Conservation (phyloP, 495 filamentous ascomycete genomes). For the Penicillium crystallinum region DNA sequence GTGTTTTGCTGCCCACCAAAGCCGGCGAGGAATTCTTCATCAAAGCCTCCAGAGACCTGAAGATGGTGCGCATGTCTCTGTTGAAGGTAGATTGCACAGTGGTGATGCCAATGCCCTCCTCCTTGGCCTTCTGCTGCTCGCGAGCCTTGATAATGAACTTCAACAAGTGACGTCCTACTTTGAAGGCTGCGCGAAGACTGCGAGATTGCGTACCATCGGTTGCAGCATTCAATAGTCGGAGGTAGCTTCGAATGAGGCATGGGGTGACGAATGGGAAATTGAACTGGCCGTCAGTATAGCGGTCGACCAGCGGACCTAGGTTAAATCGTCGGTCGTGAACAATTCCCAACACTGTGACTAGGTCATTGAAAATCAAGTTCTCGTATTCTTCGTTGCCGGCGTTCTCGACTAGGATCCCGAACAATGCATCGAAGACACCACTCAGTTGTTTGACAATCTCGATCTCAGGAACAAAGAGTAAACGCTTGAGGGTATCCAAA, state of each 20-base stretch:
- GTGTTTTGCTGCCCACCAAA: constrained; percentile 85
- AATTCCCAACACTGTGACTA: constrained; percentile 87
- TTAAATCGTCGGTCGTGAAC: constrained; percentile 94
- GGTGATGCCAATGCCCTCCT: constrained; percentile 84
- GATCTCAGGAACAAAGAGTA: constrained; percentile 93
- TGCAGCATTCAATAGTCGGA: constrained; percentile 70
- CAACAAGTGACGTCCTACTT: constrained; percentile 87
- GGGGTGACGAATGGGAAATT: constrained; percentile 91
- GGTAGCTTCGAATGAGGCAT: constrained; percentile 85
- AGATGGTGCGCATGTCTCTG: constrained; percentile 77
- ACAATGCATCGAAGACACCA: constrained; percentile 88
- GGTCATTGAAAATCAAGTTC: constrained; percentile 83
- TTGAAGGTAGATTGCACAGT: constrained; percentile 71
- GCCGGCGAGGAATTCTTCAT: constrained; percentile 84
- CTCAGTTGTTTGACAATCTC: constrained; percentile 91
- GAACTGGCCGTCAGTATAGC: constrained; percentile 84
- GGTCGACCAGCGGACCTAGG: constrained; percentile 80
- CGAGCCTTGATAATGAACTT: constrained; percentile 92
- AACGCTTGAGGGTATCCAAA: constrained; percentile 65
- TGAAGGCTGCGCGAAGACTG: constrained; percentile 85
- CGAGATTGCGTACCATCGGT: constrained; percentile 75
- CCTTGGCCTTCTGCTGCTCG: constrained; percentile 80
- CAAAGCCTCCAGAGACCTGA: constrained; percentile 79
- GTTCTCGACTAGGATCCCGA: constrained; percentile 84
- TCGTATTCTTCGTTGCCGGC: constrained; percentile 86